These are phyloP conservation scores for Dioszegia aurantiaca DNA, from an alignment of 768 basidiomycete species.

Conservation along the genomic window DNA sequence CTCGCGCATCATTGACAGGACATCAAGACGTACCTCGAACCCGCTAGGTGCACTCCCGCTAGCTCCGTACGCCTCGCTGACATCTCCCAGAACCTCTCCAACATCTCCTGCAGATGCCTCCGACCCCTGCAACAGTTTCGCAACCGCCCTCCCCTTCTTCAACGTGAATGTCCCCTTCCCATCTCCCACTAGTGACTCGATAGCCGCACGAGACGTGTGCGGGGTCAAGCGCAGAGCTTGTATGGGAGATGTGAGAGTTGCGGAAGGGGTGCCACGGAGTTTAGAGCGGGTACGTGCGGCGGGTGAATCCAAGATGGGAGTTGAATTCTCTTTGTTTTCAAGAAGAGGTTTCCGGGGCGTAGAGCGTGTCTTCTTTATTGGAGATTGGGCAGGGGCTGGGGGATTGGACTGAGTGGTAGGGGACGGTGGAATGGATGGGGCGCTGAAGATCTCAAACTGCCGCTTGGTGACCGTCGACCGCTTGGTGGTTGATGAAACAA, in stretches of 20 bases:
- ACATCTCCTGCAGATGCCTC: constrained; percentile 25
- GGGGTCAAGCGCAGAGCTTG: neutral
- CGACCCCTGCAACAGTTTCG: constrained; percentile 13
- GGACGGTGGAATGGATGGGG: neutral
- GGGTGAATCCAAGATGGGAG: constrained; percentile 29
- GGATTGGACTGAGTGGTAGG: neutral
- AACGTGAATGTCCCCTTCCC: constrained; percentile 30
- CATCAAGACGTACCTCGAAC: constrained; percentile 22
- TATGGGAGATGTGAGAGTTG: neutral
- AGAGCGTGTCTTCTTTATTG: constrained; percentile 14
- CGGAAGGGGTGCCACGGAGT: constrained; percentile 6
- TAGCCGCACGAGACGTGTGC: neutral
- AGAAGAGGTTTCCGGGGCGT: constrained; percentile 4
- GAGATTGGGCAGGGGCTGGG: constrained; percentile 6
- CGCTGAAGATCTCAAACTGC: constrained; percentile 26
- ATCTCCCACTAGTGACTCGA: constrained; percentile 25
- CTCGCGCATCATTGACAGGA: neutral
- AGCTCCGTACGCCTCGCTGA: constrained; percentile 49
- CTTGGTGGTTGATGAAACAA: neutral
- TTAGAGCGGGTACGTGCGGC: constrained; percentile 36
- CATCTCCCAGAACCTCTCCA: constrained; percentile 41
- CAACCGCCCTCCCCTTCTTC: constrained; percentile 36
- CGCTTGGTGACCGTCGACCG: constrained; percentile 15
- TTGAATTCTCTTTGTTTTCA: constrained; percentile 33
- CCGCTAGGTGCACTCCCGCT: constrained; percentile 38